These are phyloP conservation scores for Kwoniella pini DNA, from an alignment of 768 basidiomycete genomes.

Conservation along the genomic window DNA sequence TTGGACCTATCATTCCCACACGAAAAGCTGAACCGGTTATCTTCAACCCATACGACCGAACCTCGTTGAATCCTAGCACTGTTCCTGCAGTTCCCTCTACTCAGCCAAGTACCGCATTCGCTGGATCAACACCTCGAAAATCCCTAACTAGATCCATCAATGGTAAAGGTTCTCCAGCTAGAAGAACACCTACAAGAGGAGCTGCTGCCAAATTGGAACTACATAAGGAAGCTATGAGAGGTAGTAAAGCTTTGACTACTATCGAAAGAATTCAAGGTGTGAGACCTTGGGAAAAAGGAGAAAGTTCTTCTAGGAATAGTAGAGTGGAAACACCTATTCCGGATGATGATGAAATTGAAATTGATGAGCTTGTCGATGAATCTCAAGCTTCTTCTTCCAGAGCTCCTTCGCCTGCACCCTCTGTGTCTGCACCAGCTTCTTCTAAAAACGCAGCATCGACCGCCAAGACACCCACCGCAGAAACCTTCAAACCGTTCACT, in stretches of 20 bases:
- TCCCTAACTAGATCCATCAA: not conserved
- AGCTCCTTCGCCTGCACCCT: conserved; percentile 2
- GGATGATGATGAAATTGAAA: conserved; percentile 20
- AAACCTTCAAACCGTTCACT: conserved; percentile 27
- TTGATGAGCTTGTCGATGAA: conserved; percentile 19
- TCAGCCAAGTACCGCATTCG: conserved; percentile 2
- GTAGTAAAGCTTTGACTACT: conserved; percentile 22
- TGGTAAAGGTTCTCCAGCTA: conserved; percentile 3
- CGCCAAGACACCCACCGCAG: conserved; percentile 15
- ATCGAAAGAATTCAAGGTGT: conserved; percentile 30
- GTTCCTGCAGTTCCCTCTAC: conserved; percentile 16
- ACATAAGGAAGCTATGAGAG: conserved; percentile 21
- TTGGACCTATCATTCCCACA: conserved; percentile 21
- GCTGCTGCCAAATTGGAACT: conserved; percentile 45
- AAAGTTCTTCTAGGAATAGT: not conserved
- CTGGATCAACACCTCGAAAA: conserved; percentile 23
- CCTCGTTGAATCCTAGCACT: conserved; percentile 11
- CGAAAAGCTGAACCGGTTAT: conserved; percentile 24
- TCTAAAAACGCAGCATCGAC: not conserved
- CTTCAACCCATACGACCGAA: conserved; percentile 43
- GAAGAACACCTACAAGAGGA: conserved; percentile 35
- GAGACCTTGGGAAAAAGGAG: conserved; percentile 7
- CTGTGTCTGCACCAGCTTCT: not conserved
- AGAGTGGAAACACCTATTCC: conserved; percentile 1
- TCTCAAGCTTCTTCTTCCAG: conserved; percentile 8